Conservation (phyloP, 768 basidiomycete species). For the Boletellus sp. region DNA sequence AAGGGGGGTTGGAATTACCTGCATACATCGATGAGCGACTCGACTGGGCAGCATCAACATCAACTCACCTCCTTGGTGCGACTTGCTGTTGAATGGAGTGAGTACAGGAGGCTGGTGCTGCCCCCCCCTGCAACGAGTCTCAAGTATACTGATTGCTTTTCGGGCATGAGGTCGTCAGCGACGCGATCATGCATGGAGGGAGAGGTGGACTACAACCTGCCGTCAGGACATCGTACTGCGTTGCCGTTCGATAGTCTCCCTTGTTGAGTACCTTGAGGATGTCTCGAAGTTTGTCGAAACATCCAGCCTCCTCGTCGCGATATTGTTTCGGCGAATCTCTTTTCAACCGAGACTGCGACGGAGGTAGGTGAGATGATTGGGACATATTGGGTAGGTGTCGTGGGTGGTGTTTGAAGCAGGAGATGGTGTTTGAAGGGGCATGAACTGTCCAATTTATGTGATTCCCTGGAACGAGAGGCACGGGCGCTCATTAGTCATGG, state of each 20-base stretch:
- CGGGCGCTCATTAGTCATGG: no score
- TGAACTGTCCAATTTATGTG: no score
- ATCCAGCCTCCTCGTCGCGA: slow-evolving; percentile 20
- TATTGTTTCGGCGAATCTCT: slow-evolving; percentile 21
- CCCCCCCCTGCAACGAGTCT: no score
- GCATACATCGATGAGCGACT: not conserved
- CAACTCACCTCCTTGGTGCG: not conserved
- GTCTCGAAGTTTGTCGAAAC: slow-evolving; percentile 15
- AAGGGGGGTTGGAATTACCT: slow-evolving; percentile 3
- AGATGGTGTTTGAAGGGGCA: no score
- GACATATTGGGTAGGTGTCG: no score
- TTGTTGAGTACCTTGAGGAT: slow-evolving; percentile 13
- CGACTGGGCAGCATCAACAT: not conserved
- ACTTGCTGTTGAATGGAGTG: not conserved
- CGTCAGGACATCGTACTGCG: slow-evolving; percentile 18
- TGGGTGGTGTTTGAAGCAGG: no score
- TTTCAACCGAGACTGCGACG: slow-evolving; percentile 4
- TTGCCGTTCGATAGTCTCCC: slow-evolving; percentile 7
- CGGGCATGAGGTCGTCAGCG: slow-evolving; percentile 4
- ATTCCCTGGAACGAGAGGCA: no score
- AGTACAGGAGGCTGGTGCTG: no score
- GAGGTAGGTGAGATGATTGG: not conserved
- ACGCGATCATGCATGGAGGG: not conserved
- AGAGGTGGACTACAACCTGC: slow-evolving; percentile 10
- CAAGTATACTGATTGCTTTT: slow-evolving; percentile 11